Evolutionary conservation across 1,284 basidiomycete species (phyloP).

Genomic region (Fistulinella staudtii): DNA sequence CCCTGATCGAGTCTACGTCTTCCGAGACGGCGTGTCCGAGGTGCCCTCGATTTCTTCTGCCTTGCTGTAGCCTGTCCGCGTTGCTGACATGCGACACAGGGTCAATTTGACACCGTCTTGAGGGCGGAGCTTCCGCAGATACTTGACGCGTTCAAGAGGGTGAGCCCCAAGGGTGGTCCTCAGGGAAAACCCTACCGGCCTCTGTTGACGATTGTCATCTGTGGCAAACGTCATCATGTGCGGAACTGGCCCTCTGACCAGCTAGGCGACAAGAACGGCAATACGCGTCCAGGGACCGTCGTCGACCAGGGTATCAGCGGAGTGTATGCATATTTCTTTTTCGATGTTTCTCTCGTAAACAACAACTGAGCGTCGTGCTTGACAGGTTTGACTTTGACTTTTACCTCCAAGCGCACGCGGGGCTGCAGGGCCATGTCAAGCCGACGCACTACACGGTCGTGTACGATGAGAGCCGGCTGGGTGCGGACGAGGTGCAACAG

Average conservation of each 20-base stretch:
- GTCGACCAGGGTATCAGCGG: conserved; percentile 71
- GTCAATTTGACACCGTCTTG: conserved; percentile 41
- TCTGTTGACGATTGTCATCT: conserved; percentile 71
- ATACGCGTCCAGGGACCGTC: conserved; percentile 71
- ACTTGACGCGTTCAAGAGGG: conserved; percentile 52
- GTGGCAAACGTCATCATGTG: conserved; percentile 81
- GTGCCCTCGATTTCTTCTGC: conserved; percentile 38
- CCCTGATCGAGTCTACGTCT: conserved; percentile 65
- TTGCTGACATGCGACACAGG: conserved; percentile 39
- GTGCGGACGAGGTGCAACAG: conserved; percentile 62
- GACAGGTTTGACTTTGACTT: conserved; percentile 68
- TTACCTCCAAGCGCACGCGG: conserved; percentile 74
- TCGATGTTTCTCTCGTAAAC: conserved; percentile 49
- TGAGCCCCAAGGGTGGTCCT: conserved; percentile 41
- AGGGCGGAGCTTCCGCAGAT: conserved; percentile 58
- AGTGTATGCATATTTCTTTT: conserved; percentile 77
- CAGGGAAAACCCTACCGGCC: conserved; percentile 52
- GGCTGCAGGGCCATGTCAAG: conserved; percentile 61
- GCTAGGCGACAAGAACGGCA: conserved; percentile 56
- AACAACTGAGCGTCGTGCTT: background rate
- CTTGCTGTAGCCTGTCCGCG: background rate
- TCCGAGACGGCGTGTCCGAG: conserved; percentile 77
- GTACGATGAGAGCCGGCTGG: conserved; percentile 68
- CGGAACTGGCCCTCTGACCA: conserved; percentile 74
- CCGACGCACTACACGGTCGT: conserved; percentile 79